Evolutionary conservation across 352 stramenopile genomes (phyloP).

Genomic region (Globisporangium megalacanthum): DNA sequence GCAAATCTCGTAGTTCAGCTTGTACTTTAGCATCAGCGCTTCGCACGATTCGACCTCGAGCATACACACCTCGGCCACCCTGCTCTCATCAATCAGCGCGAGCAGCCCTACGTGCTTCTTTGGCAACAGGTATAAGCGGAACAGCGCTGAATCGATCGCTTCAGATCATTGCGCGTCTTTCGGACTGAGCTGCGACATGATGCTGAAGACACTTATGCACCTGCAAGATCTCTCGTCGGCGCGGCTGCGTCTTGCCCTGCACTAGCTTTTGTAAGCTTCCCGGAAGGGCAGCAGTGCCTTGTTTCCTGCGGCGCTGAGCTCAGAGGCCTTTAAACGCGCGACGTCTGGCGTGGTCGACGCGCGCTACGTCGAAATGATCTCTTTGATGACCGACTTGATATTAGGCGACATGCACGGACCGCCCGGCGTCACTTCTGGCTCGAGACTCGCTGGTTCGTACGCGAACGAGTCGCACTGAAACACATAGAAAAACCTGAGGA

Average conservation of each 20-base stretch:
- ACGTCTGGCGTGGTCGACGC: conserved; percentile 34
- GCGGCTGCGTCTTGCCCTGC: conserved; percentile 55
- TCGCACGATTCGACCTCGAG: conserved; percentile 67
- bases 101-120: conserved; percentile 77
- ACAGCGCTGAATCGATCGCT: conserved; percentile 83
- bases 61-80: conserved; percentile 42
- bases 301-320: conserved; percentile 47
- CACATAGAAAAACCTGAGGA: conserved; percentile 83
- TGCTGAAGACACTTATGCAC: conserved; percentile 26
- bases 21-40: conserved; percentile 57
- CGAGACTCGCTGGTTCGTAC: conserved; percentile 77
- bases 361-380: conserved; percentile 46
- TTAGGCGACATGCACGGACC: conserved; percentile 66
- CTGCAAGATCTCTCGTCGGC: too few relatives aligned
- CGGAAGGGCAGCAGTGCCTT: conserved; percentile 81
- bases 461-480: conserved; percentile 76
- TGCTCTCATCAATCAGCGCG: conserved; percentile 65
- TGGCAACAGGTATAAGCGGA: conserved; percentile 74
- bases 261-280: conserved; percentile 78
- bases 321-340: conserved; percentile 46
- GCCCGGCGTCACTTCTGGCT: conserved; percentile 75
- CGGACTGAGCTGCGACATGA: conserved; percentile 14
- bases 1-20: conserved; percentile 77
- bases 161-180: conserved; percentile 75
- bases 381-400: conserved; percentile 71